Percentiles rank a stretch among this genome's conserved stretches.
Conservation (phyloP, 352 stramenopile species). For the Plasmopara muralis region DNA sequence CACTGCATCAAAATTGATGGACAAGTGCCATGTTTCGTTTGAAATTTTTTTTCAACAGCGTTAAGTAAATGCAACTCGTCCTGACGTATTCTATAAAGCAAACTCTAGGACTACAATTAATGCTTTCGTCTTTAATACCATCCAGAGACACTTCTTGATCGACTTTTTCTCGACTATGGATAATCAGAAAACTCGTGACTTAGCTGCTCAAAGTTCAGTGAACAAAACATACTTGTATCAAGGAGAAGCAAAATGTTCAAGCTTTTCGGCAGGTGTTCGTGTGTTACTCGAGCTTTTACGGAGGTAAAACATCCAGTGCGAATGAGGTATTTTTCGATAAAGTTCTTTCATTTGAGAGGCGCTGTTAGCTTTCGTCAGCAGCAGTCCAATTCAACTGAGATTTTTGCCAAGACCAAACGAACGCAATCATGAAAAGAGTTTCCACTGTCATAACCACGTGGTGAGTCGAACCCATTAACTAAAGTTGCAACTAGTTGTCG, state of each 20-base stretch:
- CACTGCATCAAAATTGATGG: constrained; percentile 28
- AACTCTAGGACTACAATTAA: constrained; percentile 22
- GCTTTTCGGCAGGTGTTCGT: constrained; percentile 7
- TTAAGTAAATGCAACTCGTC: constrained; percentile 1
- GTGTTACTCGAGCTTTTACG: constrained; percentile 11
- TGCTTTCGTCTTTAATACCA: constrained; percentile 14
- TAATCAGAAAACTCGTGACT: constrained; percentile 19
- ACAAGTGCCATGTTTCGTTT: too few relatives aligned
- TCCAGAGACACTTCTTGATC: constrained; percentile 16
- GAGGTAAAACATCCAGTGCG: constrained; percentile 25
- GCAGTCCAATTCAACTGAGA: constrained; percentile 68
- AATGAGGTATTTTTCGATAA: constrained; percentile 20
- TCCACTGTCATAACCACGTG: constrained; percentile 32
- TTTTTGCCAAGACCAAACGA: constrained; percentile 62
- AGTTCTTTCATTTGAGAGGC: constrained; percentile 25
- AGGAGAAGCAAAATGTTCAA: constrained; percentile 17
- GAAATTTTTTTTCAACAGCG: too few relatives aligned
- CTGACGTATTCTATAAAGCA: constrained; percentile 4
- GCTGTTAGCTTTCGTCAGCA: constrained; percentile 43
- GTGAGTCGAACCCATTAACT: constrained; percentile 16
- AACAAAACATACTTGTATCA: neutral
- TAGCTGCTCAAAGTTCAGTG: constrained; percentile 13
- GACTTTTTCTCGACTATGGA: constrained; percentile 12
- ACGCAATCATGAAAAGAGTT: constrained; percentile 62
- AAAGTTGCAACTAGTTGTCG: constrained; percentile 29